Evolutionary conservation across 2,329 filamentous ascomycete genomes (phyloP), one percentile per base, ranked within the genome.

Genomic region (Exophiala aquamarina): DNA sequence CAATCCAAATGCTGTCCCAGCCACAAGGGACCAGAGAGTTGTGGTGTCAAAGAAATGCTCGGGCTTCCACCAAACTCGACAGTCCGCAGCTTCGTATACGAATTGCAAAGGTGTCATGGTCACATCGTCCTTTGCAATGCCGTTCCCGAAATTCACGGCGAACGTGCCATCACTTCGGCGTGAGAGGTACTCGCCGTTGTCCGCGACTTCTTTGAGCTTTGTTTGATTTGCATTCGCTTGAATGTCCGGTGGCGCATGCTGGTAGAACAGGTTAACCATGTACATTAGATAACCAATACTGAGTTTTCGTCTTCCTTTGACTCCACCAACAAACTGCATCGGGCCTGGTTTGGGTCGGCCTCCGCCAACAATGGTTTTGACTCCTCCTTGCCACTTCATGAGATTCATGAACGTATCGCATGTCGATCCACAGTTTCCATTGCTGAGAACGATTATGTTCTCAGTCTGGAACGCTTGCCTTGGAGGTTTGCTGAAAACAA

Each of bases 281-380:
- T 18, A 19, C 19, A 14, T 29, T 23, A 29, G 23, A 14, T 15
- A 18, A 13, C 18, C 6, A n/a, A 20, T 18, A 14, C 4, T 5
- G 13, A 48, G 26, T 4, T 34, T 20, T 15, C 19, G 15, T 15
- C 40, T 42, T 3, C 83, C 83, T 57, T 83, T 81, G 37, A 81
- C 76, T 17, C 82, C 83, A 11, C 82, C 81, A 15, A 84, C 70
- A 3, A 72, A 75, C 66, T 85, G 81, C 68, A 84, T 85, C 1
- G 76, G 73, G 3, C 66, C 68, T 0, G 69, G 58, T 7, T 36
- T 40, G 6, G 66, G 64, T 0, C 82, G 76, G 1, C 45, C 45
- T 10, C 84, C 83, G 18, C 82, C 68, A 1, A 72, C 72, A 36
- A 84, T 71, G 20, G 75, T 77, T 54, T 75, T 76, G 2, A 85